A percentile compares a stretch with the other conserved stretches of the same genome.
Evolutionary conservation across 2,329 filamentous ascomycete species (phyloP).

Genomic region (Oidium heveae): DNA sequence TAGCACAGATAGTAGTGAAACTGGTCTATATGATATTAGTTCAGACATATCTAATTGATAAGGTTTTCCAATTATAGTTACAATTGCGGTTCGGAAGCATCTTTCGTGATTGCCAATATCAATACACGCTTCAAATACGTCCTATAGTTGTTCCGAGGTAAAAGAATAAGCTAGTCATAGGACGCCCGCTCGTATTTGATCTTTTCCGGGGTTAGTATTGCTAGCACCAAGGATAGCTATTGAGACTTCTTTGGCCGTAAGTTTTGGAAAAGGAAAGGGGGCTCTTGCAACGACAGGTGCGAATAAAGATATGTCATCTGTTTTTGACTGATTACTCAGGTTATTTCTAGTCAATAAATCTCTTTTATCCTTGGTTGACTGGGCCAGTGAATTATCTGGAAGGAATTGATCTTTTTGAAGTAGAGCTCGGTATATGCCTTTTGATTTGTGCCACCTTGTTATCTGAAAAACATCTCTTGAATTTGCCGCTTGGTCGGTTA

Average conservation of each 20-base stretch:
- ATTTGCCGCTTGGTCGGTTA: background rate
- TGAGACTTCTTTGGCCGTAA: background rate
- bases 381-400: background rate
- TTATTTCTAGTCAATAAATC: background rate
- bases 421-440: background rate
- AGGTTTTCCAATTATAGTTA: background rate
- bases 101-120: background rate
- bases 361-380: background rate
- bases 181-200: background rate
- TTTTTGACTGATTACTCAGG: background rate
- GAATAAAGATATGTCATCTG: background rate
- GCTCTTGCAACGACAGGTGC: background rate
- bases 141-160: background rate
- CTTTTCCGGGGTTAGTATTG: background rate
- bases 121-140: background rate
- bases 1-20: no score
- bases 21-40: no score
- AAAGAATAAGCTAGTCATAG: background rate
- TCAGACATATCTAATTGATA: background rate
- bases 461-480: no score
- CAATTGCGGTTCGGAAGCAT: background rate
- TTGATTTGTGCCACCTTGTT: no score
- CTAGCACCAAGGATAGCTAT: background rate
- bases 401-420: background rate
- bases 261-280: background rate